Evolutionary conservation across 495 filamentous ascomycete species (phyloP).

Genomic region (Podospora comata): DNA sequence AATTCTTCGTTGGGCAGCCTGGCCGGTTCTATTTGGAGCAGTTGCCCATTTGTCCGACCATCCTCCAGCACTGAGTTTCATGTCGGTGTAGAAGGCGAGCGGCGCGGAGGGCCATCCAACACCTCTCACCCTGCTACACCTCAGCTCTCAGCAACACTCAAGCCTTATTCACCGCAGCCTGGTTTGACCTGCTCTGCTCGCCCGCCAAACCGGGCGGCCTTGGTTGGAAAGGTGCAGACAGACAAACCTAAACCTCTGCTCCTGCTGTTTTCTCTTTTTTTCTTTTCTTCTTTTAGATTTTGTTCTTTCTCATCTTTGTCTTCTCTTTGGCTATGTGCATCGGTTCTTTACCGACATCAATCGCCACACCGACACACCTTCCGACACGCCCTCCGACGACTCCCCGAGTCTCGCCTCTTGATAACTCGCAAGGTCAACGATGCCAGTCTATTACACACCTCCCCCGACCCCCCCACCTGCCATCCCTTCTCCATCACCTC

Average conservation of each 20-base stretch:
- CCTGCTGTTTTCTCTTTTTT: not conserved
- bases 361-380: no score
- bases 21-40: constrained; percentile 5
- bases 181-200: not conserved
- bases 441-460: constrained; percentile 21
- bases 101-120: constrained; percentile 1
- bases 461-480: constrained; percentile 10
- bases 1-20: not conserved
- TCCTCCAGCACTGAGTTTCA: constrained; percentile 8
- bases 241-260: not conserved
- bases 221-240: not conserved
- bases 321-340: no score
- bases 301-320: not conserved
- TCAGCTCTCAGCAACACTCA: not conserved
- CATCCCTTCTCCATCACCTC: not conserved
- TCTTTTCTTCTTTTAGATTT: not conserved
- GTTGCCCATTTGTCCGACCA: not conserved
- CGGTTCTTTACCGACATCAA: not conserved
- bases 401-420: no score
- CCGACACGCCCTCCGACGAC: no score
- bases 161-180: no score
- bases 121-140: not conserved
- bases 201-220: not conserved
- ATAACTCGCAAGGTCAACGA: not conserved
- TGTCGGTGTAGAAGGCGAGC: constrained; percentile 1